A percentile compares a stretch with the other conserved stretches of the same genome.
Evolutionary conservation across 495 filamentous ascomycete genomes (phyloP).

Genomic region (Elasticomyces elasticus): DNA sequence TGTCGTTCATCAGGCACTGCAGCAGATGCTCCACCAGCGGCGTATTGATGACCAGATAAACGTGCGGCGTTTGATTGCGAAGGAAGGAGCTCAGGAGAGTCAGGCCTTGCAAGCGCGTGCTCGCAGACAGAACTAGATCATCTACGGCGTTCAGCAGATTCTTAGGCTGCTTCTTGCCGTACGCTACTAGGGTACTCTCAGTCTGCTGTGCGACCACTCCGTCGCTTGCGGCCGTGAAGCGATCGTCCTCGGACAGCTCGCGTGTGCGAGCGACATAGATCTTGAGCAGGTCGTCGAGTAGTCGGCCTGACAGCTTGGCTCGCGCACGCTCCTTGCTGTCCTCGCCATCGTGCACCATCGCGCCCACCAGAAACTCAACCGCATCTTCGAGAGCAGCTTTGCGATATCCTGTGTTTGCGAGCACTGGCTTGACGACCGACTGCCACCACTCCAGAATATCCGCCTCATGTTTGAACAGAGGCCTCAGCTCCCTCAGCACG

Average conservation of each 20-base stretch:
- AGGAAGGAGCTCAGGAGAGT: slow-evolving; percentile 56
- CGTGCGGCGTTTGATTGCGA: slow-evolving; percentile 57
- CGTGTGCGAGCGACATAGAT: slow-evolving; percentile 51
- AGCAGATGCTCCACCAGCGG: slow-evolving; percentile 56
- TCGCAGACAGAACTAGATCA: slow-evolving; percentile 47
- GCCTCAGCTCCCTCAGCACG: slow-evolving; percentile 48
- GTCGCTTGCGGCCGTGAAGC: slow-evolving; percentile 37
- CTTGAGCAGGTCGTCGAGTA: slow-evolving; percentile 45
- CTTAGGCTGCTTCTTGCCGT: slow-evolving; percentile 59
- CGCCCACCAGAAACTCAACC: slow-evolving; percentile 44
- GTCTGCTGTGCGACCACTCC: slow-evolving; percentile 39
- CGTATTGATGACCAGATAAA: slow-evolving; percentile 58
- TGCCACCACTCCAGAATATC: slow-evolving; percentile 58
- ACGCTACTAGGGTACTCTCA: slow-evolving; percentile 45
- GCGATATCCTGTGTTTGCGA: slow-evolving; percentile 47
- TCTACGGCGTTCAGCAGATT: slow-evolving; percentile 52
- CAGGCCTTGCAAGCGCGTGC: slow-evolving; percentile 47
- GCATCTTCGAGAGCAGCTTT: slow-evolving; percentile 50
- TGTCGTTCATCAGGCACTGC: slow-evolving; percentile 59
- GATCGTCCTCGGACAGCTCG: slow-evolving; percentile 28
- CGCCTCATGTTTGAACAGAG: slow-evolving; percentile 44
- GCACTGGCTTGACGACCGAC: slow-evolving; percentile 46
- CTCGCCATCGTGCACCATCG: slow-evolving; percentile 50
- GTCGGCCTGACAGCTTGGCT: slow-evolving; percentile 33
- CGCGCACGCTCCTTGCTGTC: slow-evolving; percentile 33